Conservation (phyloP, 768 basidiomycete species). For the Tricholoma bakamatsutake region DNA sequence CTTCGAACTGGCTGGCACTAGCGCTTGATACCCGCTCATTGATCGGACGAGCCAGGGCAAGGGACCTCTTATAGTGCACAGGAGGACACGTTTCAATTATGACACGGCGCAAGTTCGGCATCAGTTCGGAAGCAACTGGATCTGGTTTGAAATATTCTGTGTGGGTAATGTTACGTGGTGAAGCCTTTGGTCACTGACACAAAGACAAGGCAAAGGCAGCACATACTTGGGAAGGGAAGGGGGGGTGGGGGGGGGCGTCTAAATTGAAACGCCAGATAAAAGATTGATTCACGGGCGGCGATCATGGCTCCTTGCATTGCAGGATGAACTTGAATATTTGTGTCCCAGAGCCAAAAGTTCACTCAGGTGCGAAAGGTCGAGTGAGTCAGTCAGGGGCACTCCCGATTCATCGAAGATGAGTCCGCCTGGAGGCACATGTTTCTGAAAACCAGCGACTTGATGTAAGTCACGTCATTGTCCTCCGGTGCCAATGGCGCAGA, state of each 20-base stretch:
- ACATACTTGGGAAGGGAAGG: no score
- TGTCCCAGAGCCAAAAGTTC: neutral
- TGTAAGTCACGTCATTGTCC: neutral
- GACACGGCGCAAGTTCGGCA: neutral
- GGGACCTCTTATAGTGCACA: neutral
- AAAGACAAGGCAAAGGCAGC: neutral
- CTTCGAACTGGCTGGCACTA: neutral
- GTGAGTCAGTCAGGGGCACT: neutral
- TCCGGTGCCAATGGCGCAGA: neutral
- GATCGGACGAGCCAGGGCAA: neutral
- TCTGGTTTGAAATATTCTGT: neutral
- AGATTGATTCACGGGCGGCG: neutral
- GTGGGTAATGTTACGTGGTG: neutral
- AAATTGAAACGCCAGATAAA: neutral
- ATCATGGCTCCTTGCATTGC: neutral
- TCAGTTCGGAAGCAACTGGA: neutral
- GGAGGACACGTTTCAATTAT: neutral
- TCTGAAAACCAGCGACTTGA: neutral
- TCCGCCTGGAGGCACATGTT: neutral
- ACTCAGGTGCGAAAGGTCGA: neutral
- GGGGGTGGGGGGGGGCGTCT: no score
- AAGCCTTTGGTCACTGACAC: no score
- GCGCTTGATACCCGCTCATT: neutral
- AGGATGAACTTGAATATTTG: neutral
- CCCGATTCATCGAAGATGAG: neutral